Percentiles rank a stretch among this genome's conserved stretches.
Conservation (phyloP, 306 rosid species). For the Glycine tomentella region DNA sequence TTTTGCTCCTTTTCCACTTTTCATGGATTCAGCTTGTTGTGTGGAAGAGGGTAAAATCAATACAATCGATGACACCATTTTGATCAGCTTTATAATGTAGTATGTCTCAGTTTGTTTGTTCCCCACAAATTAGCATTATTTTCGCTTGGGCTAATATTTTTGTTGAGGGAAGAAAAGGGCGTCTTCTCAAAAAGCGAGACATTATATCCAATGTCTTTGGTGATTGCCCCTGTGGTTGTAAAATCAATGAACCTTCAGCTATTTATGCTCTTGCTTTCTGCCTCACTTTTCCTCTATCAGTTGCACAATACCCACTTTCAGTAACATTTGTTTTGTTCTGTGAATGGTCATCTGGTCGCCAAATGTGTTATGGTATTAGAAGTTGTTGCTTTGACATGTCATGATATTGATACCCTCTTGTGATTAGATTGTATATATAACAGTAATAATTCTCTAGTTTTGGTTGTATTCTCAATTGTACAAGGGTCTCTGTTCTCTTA, state of each 20-base stretch:
- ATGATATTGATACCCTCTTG: slow-evolving; percentile 43
- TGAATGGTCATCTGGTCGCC: slow-evolving; percentile 42
- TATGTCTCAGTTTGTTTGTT: slow-evolving; percentile 33
- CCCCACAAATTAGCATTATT: slow-evolving; percentile 16
- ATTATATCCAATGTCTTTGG: slow-evolving; percentile 47
- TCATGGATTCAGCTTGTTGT: neutral
- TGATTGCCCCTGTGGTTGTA: slow-evolving; percentile 47
- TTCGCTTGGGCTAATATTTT: slow-evolving; percentile 4
- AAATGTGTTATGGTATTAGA: slow-evolving; percentile 48
- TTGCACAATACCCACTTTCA: slow-evolving; percentile 51
- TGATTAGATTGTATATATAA: slow-evolving; percentile 47
- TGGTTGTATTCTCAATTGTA: slow-evolving; percentile 48
- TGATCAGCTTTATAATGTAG: slow-evolving; percentile 6
- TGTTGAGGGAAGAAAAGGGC: neutral
- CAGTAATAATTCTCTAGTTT: slow-evolving; percentile 53
- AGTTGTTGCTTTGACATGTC: slow-evolving; percentile 38
- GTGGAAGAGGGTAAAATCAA: slow-evolving; percentile 6
- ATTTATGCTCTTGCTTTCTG: slow-evolving; percentile 48
- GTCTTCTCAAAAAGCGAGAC: slow-evolving; percentile 48
- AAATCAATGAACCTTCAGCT: slow-evolving; percentile 53
- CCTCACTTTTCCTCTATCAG: slow-evolving; percentile 37
- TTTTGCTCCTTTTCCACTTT: neutral
- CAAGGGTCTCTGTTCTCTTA: slow-evolving; percentile 13
- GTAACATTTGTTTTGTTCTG: slow-evolving; percentile 60
- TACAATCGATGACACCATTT: neutral